phyloP scores from a whole-genome alignment of 2,329 filamentous ascomycete species.

The Capronia coronata region DNA sequence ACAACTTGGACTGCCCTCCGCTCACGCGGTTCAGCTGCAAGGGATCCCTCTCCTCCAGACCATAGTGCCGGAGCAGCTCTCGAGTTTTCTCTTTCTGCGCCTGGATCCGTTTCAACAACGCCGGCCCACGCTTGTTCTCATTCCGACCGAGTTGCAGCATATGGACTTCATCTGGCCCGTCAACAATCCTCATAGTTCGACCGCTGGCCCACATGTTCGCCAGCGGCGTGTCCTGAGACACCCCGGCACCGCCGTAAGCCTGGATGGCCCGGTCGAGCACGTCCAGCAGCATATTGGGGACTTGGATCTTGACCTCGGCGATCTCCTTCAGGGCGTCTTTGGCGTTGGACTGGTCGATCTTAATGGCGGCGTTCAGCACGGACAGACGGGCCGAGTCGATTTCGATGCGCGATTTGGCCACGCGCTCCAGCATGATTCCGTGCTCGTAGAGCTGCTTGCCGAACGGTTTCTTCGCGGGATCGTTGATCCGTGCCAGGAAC shows the following conservation, averaged over 20 bases:
- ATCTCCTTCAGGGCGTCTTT: slow-evolving; percentile 91
- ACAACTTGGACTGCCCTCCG: slow-evolving; percentile 21
- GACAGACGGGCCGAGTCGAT: slow-evolving; percentile 86
- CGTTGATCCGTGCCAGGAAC: slow-evolving; percentile 91
- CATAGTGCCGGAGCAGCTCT: slow-evolving; percentile 24
- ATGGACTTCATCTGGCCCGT: slow-evolving; percentile 96
- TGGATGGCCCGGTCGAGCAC: slow-evolving; percentile 95
- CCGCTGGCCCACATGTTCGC: slow-evolving; percentile 68
- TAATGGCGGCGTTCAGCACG: slow-evolving; percentile 89
- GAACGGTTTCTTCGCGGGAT: slow-evolving; percentile 83
- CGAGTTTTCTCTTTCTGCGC: slow-evolving; percentile 26
- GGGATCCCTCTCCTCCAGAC: slow-evolving; percentile 21
- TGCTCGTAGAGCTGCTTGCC: slow-evolving; percentile 81
- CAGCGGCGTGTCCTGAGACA: slow-evolving; percentile 89
- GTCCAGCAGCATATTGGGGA: slow-evolving; percentile 71
- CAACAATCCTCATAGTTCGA: slow-evolving; percentile 75
- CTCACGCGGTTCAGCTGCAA: slow-evolving; percentile 25
- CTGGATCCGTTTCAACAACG: slow-evolving; percentile 23
- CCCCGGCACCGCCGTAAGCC: slow-evolving; percentile 81
- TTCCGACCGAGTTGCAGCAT: slow-evolving; percentile 53
- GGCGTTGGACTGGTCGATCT: slow-evolving; percentile 82
- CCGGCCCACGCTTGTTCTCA: slow-evolving; percentile 46
- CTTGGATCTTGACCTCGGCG: slow-evolving; percentile 87
- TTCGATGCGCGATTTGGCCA: slow-evolving; percentile 84
- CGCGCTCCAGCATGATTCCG: slow-evolving; percentile 91